Base-by-base conservation (phyloP, 1,284 basidiomycete genomes). In the Apiotrichum porosum region DNA sequence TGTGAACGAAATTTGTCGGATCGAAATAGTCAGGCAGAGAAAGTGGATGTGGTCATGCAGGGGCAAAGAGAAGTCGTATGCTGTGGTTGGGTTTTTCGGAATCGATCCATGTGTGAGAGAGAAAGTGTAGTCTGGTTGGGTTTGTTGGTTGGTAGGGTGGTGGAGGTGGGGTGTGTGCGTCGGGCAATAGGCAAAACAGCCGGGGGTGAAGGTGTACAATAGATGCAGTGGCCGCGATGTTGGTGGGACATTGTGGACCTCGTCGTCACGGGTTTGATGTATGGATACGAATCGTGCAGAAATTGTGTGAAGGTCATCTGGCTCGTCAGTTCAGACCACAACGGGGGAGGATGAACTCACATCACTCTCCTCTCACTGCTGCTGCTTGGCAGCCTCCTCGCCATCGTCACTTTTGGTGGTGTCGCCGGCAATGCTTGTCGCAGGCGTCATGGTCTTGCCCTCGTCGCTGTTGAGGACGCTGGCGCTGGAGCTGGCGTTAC, bases 341-440 rank as follows among this genome's bases (percentile, higher is more conserved):
- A 14, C 8, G 30, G 9, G 21, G 26, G 22, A 34, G 18, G 19
- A 15, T 36, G 28, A 9, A 39, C 40, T 39, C 35, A 40, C 37
- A 22, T 28, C 26, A 28, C 26, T 28, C 26, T n/a, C n/a, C 8
- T 21, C 40, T 36, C 32, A 42, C 33, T 44, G 22, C 33, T 51
- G 19, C 42, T 49, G 37, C 17, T 47, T 44, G 38, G 38, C 41
- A 36, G 38, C 40, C 41, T 48, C 36, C 19, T 30, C 47, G 15
- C 43, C 51, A 17, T 45, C 50, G 37, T 50, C 51, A 35, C 49
- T 51, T 41, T 48, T 42, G 15, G 44, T 42, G 30, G 28, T 36
- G 38, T 61, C 63, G 10, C 48, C 62, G 17, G 55, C 44, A n/a
- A 53, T 53, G 30, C 54, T 61, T 19, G 57, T 58, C 21, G 51